Evolutionary conservation across 352 stramenopile genomes (phyloP).

Genomic region (Pythium brachiatum): DNA sequence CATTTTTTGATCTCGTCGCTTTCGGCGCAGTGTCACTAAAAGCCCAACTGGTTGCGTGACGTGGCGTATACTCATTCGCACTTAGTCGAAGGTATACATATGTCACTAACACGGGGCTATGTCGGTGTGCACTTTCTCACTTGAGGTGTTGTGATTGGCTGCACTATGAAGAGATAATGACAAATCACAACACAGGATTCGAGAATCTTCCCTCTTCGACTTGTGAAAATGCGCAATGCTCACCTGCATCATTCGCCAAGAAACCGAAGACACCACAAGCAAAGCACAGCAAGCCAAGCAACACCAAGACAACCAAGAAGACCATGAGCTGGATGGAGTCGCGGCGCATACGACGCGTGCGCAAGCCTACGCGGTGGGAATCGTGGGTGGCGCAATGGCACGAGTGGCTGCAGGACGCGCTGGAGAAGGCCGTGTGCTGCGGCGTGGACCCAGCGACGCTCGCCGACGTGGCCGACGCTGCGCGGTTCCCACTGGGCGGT

Average conservation of each 20-base stretch:
- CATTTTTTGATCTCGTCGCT: slow-evolving; percentile 9
- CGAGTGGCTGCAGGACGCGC: slow-evolving; percentile 23
- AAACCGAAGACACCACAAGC: background rate
- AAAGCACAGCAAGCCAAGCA: background rate
- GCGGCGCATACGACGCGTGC: slow-evolving; percentile 23
- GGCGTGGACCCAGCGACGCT: slow-evolving; percentile 14
- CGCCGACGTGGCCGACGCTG: background rate
- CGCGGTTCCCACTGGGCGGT: slow-evolving; percentile 8
- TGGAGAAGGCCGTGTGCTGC: slow-evolving; percentile 24
- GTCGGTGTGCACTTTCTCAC: slow-evolving; percentile 16
- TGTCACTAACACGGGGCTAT: background rate
- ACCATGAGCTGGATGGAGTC: slow-evolving; percentile 13
- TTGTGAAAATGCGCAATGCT: background rate
- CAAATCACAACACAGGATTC: slow-evolving; percentile 12
- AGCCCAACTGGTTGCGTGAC: background rate
- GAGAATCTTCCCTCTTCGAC: slow-evolving; percentile 21
- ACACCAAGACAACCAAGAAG: background rate
- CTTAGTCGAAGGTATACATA: slow-evolving; percentile 20
- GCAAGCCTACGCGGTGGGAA: slow-evolving; percentile 20
- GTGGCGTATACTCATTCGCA: slow-evolving; percentile 19
- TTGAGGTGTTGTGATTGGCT: slow-evolving; percentile 3
- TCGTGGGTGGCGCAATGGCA: slow-evolving; percentile 15
- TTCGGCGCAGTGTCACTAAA: slow-evolving; percentile 6
- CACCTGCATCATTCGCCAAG: slow-evolving; percentile 8
- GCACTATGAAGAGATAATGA: background rate